A percentile compares a stretch with the other conserved stretches of the same genome.
phyloP scores from a whole-genome alignment of 1,284 basidiomycete species.

The Marasmius oreades region DNA sequence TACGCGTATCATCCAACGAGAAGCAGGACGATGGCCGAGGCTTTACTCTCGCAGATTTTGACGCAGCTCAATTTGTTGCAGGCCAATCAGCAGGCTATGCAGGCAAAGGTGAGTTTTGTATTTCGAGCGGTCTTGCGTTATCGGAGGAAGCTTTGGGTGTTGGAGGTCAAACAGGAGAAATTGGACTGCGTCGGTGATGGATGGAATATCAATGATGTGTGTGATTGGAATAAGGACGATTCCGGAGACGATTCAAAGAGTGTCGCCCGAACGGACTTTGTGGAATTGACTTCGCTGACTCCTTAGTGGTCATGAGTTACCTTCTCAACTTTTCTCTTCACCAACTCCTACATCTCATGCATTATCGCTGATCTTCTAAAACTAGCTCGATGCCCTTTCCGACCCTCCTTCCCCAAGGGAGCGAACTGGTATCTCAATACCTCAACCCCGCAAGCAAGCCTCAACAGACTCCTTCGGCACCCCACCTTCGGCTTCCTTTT shows the following conservation, averaged over 20 bases:
- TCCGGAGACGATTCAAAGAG: too few species aligned
- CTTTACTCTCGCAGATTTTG: neutral
- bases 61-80: neutral
- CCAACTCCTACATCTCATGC: neutral
- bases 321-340: too few species aligned
- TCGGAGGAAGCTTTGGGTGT: neutral
- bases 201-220: too few species aligned
- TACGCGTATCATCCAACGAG: neutral
- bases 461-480: neutral
- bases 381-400: neutral
- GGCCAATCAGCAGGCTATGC: neutral
- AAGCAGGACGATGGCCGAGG: neutral
- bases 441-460: neutral
- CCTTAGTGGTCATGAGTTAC: too few species aligned
- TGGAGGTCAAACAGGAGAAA: neutral
- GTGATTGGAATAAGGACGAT: too few species aligned
- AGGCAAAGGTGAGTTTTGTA: neutral
- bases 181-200: neutral
- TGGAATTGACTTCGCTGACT: too few species aligned
- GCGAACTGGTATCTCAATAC: neutral
- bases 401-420: neutral
- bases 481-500: neutral
- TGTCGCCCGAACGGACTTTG: too few species aligned
- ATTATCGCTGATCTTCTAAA: neutral
- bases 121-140: neutral